Evolutionary conservation across 129 eudicot species (phyloP), one percentile per base, ranked within the genome.

Genomic region (Dittrichia graveolens): DNA sequence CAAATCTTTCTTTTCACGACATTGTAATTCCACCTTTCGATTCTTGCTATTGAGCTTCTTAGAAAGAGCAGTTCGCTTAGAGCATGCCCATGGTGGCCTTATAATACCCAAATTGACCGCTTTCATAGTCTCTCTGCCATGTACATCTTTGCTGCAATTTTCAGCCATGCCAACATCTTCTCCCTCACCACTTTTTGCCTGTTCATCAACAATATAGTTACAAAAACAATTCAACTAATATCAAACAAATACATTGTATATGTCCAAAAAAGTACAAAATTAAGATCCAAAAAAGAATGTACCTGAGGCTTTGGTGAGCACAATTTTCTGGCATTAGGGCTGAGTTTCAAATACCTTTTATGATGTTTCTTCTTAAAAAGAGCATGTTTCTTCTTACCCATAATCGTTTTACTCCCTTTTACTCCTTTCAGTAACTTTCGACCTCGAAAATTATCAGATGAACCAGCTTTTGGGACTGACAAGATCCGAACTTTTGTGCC

Each of bases 401-500:
- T 73, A n/a, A 72, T 16, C 34, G 66, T 14, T 78, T 88, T 83
- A 67, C 72, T 72, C 40, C 80, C 79, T 78, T 80, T 85, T 24
- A 54, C 61, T 8, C 82, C 88, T 54, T 87, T 74, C 10, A 63
- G 49, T 50, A 75, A 62, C 81, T 75, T 89, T 63, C 46, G 69
- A 55, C 61, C 56, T 48, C 40, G 48, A 47, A 40, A 13, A 59
- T 74, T 81, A 66, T 68, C 81, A 34, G 38, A 62, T 0, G 52
- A 38, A 46, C 72, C 40, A 3, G 46, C 60, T 67, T 71, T 85
- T 9, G 84, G 72, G 4, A 31, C 67, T 2, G 98, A 93, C 56
- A 93, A 72, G 60, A 90, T 87, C 24, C 96, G 87, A 85, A 93
- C 83, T 78, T 93, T 90, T 6, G 82, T 93, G 61, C 98, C 98